A percentile compares a stretch with the other conserved stretches of the same genome.
These are phyloP conservation scores for Cutaneotrichosporon mucoides DNA, from an alignment of 1,284 basidiomycete genomes.

Conservation along the genomic window DNA sequence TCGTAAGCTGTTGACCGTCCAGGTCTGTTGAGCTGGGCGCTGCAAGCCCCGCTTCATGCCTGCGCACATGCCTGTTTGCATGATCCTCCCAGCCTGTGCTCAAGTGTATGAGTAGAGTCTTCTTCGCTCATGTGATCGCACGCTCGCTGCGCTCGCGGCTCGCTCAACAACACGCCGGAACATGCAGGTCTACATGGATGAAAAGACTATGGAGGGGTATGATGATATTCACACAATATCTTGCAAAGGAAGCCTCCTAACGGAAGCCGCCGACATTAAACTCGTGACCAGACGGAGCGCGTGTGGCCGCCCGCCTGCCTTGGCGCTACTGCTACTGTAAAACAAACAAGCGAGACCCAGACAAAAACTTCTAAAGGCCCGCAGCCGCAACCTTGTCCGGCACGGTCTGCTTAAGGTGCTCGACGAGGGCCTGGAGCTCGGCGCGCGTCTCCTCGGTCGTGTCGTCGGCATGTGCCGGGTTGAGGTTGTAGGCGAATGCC, in stretches of 20 bases:
- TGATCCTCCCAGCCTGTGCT: too few relatives aligned
- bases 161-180: not conserved
- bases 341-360: not conserved
- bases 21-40: too few relatives aligned
- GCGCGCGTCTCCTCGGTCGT: constrained; percentile 69
- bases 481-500: constrained; percentile 80
- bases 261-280: constrained; percentile 13
- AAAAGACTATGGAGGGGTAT: constrained; percentile 18
- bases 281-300: constrained; percentile 4
- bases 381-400: constrained; percentile 48
- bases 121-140: too few relatives aligned
- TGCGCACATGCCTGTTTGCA: too few relatives aligned
- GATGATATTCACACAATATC: constrained; percentile 16
- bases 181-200: constrained; percentile 22
- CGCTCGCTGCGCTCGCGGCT: too few relatives aligned
- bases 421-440: constrained; percentile 71
- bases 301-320: not conserved
- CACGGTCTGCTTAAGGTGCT: constrained; percentile 57
- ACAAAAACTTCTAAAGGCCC: constrained; percentile 30
- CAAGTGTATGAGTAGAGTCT: too few relatives aligned
- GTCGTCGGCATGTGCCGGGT: constrained; percentile 67
- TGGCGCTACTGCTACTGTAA: not conserved
- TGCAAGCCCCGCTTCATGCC: too few relatives aligned
- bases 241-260: constrained; percentile 4
- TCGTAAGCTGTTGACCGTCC: too few relatives aligned